Evolutionary conservation across 768 basidiomycete species (phyloP), one percentile per base, ranked within the genome.

Genomic region (Naganishia friedmannii): DNA sequence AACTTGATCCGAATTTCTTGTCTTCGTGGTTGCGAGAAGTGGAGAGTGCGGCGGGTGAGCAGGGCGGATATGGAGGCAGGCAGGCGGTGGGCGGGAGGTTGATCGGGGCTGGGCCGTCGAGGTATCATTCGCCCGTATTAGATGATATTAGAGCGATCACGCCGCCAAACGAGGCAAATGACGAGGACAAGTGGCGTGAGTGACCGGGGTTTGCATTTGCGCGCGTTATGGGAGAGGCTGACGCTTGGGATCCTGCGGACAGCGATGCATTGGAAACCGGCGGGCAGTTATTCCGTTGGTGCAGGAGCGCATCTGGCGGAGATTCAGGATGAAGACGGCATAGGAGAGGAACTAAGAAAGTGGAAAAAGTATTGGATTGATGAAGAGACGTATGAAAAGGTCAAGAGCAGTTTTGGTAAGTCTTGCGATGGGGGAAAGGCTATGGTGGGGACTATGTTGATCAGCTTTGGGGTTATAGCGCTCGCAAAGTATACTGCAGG

Each of bases 181-280:
- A 56, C 28, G 67, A 68, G n/a, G 67, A 68, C 53, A 56, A 57
- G 34, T 68, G 67, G 67, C 67, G 67, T 68, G 31, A 68, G 67
- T 68, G 21, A 7, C 26, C n/a, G n/a, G 26, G 1, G 23, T 21
- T 34, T 57, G 12, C n/a, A 12, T 3, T 3, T 34, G 26, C 21
- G 8, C 10, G 37, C 21, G 15, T n/a, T 28, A 28, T 28, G 19
- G 48, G 15, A 51, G 7, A 26, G 15, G 29, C 54, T 55, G 19
- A 53, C 37, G 10, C 10, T 42, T 15, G 9, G 3, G 12, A 17
- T 34, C 23, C 19, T n/a, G 46, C 6, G 53, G 3, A 12, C 34
- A 68, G 67, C 67, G 39, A 68, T 68, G 67, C 55, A 68, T 51
- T 68, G 67, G 67, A 56, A 68, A 58, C 67, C 67, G 42, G 67